A percentile compares a stretch with the other conserved stretches of the same genome.
phyloP scores from a whole-genome alignment of 495 filamentous ascomycete genomes.

The Hyaloscypha hepaticicola region DNA sequence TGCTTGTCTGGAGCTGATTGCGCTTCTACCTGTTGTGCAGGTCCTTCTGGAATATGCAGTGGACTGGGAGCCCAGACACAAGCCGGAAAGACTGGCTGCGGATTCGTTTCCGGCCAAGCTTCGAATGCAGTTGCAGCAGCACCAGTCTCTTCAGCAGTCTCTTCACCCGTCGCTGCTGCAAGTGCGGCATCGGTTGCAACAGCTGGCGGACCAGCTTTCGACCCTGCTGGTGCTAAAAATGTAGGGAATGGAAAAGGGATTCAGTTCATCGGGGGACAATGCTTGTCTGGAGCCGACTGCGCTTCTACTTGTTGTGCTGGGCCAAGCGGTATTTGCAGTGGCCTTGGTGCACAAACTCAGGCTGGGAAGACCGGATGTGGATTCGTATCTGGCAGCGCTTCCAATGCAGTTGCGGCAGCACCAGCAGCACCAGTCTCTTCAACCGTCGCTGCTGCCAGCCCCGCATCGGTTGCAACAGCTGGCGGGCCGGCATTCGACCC shows the following conservation, averaged over 20 bases:
- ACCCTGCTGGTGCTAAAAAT: constrained; percentile 39
- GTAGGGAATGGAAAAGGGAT: constrained; percentile 36
- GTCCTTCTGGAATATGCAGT: constrained; percentile 32
- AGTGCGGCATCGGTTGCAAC: not conserved
- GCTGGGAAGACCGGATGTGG: constrained; percentile 49
- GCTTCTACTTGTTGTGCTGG: constrained; percentile 37
- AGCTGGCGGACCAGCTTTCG: constrained; percentile 21
- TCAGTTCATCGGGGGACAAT: constrained; percentile 41
- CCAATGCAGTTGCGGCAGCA: not conserved
- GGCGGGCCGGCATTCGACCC: constrained; percentile 31
- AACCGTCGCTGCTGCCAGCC: not conserved
- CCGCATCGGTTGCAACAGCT: not conserved
- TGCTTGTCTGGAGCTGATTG: constrained; percentile 38
- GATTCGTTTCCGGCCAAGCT: constrained; percentile 34
- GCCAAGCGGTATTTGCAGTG: constrained; percentile 34
- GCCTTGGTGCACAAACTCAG: constrained; percentile 39
- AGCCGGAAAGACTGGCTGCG: constrained; percentile 48
- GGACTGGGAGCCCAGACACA: constrained; percentile 40
- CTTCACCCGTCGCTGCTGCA: not conserved
- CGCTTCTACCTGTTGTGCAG: constrained; percentile 36
- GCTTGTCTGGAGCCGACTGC: constrained; percentile 37
- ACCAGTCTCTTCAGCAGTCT: not conserved
- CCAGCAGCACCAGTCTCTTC: not conserved
- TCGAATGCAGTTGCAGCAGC: not conserved
- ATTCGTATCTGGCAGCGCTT: constrained; percentile 32